These are phyloP conservation scores for Tubosaeta sp. DNA, from an alignment of 768 basidiomycete genomes.

Conservation along the genomic window DNA sequence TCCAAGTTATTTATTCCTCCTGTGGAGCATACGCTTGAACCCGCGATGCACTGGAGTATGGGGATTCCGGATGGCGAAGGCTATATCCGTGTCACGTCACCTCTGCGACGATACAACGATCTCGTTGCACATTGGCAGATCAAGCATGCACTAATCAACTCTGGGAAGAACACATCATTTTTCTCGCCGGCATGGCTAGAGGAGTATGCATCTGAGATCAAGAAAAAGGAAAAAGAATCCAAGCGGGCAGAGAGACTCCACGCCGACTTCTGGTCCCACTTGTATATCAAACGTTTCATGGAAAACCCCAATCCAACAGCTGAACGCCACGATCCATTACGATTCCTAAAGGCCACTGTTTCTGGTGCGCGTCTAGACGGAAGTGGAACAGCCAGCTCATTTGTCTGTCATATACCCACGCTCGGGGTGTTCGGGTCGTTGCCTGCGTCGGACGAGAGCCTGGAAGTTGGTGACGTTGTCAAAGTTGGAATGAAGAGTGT, in stretches of 20 bases:
- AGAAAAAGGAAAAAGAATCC: conserved; percentile 32
- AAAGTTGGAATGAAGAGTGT: conserved; percentile 26
- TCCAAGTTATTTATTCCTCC: conserved; percentile 32
- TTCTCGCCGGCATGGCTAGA: conserved; percentile 48
- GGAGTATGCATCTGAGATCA: conserved; percentile 37
- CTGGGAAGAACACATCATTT: conserved; percentile 31
- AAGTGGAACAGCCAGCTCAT: conserved; percentile 5
- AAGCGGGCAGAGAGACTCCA: conserved; percentile 33
- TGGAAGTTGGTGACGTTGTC: conserved; percentile 26
- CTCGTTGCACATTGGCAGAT: conserved; percentile 91
- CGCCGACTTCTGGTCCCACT: conserved; percentile 37
- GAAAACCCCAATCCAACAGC: conserved; percentile 18
- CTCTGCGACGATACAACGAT: conserved; percentile 81
- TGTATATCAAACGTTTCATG: conserved; percentile 38
- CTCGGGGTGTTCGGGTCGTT: conserved; percentile 24
- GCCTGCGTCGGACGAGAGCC: conserved; percentile 2
- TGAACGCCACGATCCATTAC: conserved; percentile 26
- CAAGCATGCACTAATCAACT: conserved; percentile 62
- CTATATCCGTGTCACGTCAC: conserved; percentile 81
- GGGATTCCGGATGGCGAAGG: conserved; percentile 73
- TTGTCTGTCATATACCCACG: conserved; percentile 22
- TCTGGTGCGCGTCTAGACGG: conserved; percentile 17
- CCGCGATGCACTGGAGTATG: conserved; percentile 62
- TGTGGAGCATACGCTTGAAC: conserved; percentile 46
- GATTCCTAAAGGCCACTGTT: conserved; percentile 24